Percentiles rank a stretch among this genome's conserved stretches.
phyloP scores from a whole-genome alignment of 441 rosid genomes.

The Populus hybrid region DNA sequence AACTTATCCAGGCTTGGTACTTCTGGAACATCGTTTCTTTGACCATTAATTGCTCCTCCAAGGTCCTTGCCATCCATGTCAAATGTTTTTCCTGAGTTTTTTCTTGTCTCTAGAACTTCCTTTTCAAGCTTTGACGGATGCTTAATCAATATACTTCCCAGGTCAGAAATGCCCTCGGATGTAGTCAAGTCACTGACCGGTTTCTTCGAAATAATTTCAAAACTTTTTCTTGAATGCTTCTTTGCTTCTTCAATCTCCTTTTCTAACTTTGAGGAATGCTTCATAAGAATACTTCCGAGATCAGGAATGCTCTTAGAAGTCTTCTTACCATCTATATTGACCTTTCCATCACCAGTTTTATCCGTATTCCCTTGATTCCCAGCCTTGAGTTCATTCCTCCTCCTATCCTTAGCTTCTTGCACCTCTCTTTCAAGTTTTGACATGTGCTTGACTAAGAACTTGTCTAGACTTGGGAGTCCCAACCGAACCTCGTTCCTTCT shows the following conservation, averaged over 20 bases:
- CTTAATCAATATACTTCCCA: conserved; percentile 43
- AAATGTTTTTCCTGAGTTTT: conserved; percentile 26
- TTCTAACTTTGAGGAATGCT: conserved; percentile 51
- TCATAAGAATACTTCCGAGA: conserved; percentile 58
- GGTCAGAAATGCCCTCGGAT: conserved; percentile 38
- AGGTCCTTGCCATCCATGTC: conserved; percentile 34
- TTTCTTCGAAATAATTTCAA: conserved; percentile 20
- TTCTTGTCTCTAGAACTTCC: conserved; percentile 39
- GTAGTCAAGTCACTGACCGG: conserved; percentile 23
- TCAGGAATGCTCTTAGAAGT: conserved; percentile 34
- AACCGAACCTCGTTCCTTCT: conserved; percentile 33
- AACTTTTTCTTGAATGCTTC: conserved; percentile 35
- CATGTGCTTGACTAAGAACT: conserved; percentile 79
- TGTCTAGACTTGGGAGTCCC: conserved; percentile 73
- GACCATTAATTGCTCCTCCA: conserved; percentile 18
- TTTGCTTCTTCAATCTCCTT: conserved; percentile 65
- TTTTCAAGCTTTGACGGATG: conserved; percentile 45
- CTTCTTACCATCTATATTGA: not conserved
- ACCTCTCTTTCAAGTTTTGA: conserved; percentile 84
- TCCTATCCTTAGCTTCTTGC: conserved; percentile 60
- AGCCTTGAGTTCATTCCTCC: conserved; percentile 31
- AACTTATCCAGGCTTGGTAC: conserved; percentile 73
- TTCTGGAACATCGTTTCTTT: conserved; percentile 31
- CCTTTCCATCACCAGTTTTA: conserved; percentile 19
- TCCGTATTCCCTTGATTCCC: conserved; percentile 15